Conservation (phyloP, 805 yeast genomes). For the Candida mattraensis region DNA sequence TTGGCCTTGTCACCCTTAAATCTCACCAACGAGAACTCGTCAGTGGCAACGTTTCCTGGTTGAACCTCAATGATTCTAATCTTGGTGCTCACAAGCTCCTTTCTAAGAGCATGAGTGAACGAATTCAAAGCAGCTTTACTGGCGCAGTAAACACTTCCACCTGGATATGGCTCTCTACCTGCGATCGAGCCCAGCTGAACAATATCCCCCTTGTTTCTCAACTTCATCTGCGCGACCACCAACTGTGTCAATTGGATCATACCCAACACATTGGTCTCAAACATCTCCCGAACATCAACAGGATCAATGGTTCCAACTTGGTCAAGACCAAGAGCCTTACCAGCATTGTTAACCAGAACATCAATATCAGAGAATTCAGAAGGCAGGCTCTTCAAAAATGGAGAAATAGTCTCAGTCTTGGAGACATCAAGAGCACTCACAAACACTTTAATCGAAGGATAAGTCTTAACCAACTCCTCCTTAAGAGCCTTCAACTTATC, state of each 20-base stretch:
- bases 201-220: slow-evolving; percentile 69
- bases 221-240: slow-evolving; percentile 67
- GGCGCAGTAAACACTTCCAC: slow-evolving; percentile 77
- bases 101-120: slow-evolving; percentile 64
- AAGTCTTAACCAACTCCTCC: slow-evolving; percentile 36
- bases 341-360: slow-evolving; percentile 71
- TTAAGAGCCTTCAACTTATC: slow-evolving; percentile 43
- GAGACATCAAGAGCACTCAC: slow-evolving; percentile 40
- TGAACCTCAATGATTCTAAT: slow-evolving; percentile 72
- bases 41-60: slow-evolving; percentile 78
- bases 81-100: slow-evolving; percentile 51
- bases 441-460: slow-evolving; percentile 35
- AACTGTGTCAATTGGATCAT: slow-evolving; percentile 82
- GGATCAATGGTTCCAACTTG: slow-evolving; percentile 65
- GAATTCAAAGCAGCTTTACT: slow-evolving; percentile 72
- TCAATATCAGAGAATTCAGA: slow-evolving; percentile 57
- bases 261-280: slow-evolving; percentile 85
- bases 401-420: slow-evolving; percentile 45
- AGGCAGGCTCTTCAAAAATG: slow-evolving; percentile 43
- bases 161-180: slow-evolving; percentile 77
- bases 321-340: slow-evolving; percentile 78
- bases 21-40: slow-evolving; percentile 64
- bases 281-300: slow-evolving; percentile 72
- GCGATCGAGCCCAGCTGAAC: slow-evolving; percentile 78
- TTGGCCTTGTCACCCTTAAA: slow-evolving; percentile 59